phyloP scores from a whole-genome alignment of 208 protist species.

The Leptomonas pyrrhocoris region DNA sequence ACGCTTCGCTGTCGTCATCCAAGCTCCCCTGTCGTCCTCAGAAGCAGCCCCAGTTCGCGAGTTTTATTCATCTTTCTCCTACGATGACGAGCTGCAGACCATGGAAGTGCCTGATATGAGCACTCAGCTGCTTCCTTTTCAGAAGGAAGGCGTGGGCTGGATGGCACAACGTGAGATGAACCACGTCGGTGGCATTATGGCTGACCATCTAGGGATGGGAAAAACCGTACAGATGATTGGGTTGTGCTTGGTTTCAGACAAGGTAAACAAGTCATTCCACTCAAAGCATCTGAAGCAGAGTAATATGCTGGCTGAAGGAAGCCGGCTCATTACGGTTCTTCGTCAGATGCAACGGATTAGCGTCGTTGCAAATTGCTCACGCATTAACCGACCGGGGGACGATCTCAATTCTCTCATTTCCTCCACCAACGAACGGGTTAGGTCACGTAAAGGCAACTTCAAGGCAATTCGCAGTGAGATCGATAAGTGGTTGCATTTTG shows the following conservation, averaged over 20 bases:
- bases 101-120: constrained; percentile 77
- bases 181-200: constrained; percentile 90
- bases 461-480: constrained; percentile 53
- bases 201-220: constrained; percentile 91
- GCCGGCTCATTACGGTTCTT: constrained; percentile 79
- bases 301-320: constrained; percentile 45
- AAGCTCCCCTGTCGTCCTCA: constrained; percentile 44
- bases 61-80: constrained; percentile 87
- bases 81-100: constrained; percentile 60
- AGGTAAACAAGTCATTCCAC: constrained; percentile 43
- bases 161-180: constrained; percentile 82
- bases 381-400: constrained; percentile 74
- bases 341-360: constrained; percentile 83
- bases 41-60: constrained; percentile 59
- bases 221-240: constrained; percentile 94
- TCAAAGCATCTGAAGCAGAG: constrained; percentile 36
- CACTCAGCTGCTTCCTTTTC: constrained; percentile 80
- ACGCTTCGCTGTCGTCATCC: constrained; percentile 36
- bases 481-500: constrained; percentile 85
- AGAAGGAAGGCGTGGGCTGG: constrained; percentile 91
- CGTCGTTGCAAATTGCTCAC: constrained; percentile 83
- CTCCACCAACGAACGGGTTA: constrained; percentile 43
- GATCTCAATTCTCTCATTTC: constrained; percentile 56
- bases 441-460: constrained; percentile 27
- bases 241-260: constrained; percentile 78